phyloP scores from a whole-genome alignment of 768 basidiomycete species.

The Rhodotorula kratochvilovae region DNA sequence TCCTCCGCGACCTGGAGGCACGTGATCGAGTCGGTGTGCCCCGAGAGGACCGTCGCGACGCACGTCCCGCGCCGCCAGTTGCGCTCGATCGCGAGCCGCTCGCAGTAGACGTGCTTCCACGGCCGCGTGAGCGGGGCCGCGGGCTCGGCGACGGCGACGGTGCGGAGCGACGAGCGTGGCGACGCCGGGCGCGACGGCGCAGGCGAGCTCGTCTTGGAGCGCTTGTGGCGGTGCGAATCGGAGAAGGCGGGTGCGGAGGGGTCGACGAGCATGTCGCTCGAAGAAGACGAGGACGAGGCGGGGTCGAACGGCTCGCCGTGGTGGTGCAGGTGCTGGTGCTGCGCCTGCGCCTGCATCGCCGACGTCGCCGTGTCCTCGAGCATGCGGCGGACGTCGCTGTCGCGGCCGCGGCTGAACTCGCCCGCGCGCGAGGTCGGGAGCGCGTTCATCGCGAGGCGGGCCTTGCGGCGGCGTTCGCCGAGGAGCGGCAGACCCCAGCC shows the following conservation, averaged over 20 bases:
- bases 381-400: conserved; percentile 13
- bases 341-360: conserved; percentile 19
- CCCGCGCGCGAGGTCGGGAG: conserved; percentile 20
- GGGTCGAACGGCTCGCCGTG: conserved; percentile 9
- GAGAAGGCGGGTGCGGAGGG: not conserved
- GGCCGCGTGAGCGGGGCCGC: conserved; percentile 62
- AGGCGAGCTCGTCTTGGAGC: conserved; percentile 38
- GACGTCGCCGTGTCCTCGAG: conserved; percentile 23
- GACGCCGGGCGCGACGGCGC: conserved; percentile 41
- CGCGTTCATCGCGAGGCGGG: conserved; percentile 33
- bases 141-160: not conserved
- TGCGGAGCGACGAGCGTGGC: conserved; percentile 11
- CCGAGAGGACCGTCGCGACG: conserved; percentile 74
- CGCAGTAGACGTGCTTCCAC: conserved; percentile 98
- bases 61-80: conserved; percentile 96
- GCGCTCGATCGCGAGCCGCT: conserved; percentile 89
- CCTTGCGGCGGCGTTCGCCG: conserved; percentile 60
- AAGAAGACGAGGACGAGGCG: not conserved
- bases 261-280: conserved; percentile 13
- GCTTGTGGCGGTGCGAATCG: conserved; percentile 37
- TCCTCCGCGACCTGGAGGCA: conserved; percentile 91
- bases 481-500: conserved; percentile 95
- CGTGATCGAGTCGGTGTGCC: conserved; percentile 94
- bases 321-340: conserved; percentile 29
- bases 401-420: conserved; percentile 15